A percentile compares a stretch with the other conserved stretches of the same genome.
Conservation (phyloP, 306 rosid species). For the Rosa lucieae region DNA sequence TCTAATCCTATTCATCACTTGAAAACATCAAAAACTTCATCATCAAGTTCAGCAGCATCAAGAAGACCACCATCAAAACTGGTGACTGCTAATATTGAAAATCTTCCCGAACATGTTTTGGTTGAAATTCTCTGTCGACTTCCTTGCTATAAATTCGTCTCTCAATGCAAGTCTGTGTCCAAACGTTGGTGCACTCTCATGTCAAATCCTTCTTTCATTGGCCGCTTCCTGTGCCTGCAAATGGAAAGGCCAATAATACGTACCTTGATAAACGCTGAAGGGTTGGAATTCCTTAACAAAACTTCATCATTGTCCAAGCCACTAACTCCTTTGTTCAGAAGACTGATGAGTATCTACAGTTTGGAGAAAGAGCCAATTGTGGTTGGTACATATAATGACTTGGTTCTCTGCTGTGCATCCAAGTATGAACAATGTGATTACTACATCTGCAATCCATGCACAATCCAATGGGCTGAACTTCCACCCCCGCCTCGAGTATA, state of each 20-base stretch:
- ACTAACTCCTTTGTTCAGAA: not conserved
- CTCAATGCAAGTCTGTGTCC: not conserved
- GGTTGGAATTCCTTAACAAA: not conserved
- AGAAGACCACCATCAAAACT: too few species aligned
- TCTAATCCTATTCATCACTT: too few species aligned
- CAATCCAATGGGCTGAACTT: not conserved
- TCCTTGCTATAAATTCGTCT: not conserved
- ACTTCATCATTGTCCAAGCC: not conserved
- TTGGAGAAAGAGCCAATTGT: not conserved
- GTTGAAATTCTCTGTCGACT: not conserved
- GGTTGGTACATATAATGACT: not conserved
- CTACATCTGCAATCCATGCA: not conserved
- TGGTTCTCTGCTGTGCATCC: not conserved
- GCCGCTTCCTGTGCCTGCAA: not conserved
- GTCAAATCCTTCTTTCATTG: not conserved
- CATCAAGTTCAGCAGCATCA: too few species aligned
- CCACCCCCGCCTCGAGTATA: not conserved
- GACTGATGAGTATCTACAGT: not conserved
- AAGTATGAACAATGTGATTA: not conserved
- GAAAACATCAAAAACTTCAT: too few species aligned
- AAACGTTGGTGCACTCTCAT: not conserved
- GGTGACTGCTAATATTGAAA: not conserved
- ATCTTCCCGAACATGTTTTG: not conserved
- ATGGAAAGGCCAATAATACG: not conserved
- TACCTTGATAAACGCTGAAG: not conserved